phyloP scores from a whole-genome alignment of 2,329 filamentous ascomycete genomes.

The Xylariales sp. region DNA sequence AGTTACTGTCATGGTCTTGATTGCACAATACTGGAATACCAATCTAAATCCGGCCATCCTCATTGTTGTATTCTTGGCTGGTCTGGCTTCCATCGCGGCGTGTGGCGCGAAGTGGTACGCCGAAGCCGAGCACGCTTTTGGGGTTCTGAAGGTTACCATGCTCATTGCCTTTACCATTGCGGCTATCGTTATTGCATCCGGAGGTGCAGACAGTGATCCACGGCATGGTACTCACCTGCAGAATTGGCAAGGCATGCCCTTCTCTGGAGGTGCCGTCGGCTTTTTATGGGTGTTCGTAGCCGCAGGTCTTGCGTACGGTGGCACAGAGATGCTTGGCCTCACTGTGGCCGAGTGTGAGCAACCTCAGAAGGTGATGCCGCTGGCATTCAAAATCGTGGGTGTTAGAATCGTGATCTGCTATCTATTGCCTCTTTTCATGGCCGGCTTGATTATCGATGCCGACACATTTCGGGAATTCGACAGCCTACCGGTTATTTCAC shows the following conservation, averaged over 20 bases:
- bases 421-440: conserved; percentile 29
- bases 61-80: conserved; percentile 33
- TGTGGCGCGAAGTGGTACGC: conserved; percentile 41
- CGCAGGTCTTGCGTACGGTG: conserved; percentile 39
- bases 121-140: conserved; percentile 49
- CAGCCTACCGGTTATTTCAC: conserved; percentile 4
- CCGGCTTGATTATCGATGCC: conserved; percentile 27
- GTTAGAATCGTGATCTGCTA: conserved; percentile 34
- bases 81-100: conserved; percentile 35
- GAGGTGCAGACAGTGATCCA: conserved; percentile 39
- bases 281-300: conserved; percentile 39
- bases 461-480: conserved; percentile 12
- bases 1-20: conserved; percentile 28
- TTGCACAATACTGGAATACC: conserved; percentile 23
- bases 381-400: conserved; percentile 34
- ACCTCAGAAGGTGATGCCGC: conserved; percentile 29
- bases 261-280: conserved; percentile 34
- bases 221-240: conserved; percentile 43
- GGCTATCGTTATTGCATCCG: conserved; percentile 46
- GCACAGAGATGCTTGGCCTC: conserved; percentile 40
- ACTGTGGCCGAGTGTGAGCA: conserved; percentile 36
- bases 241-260: conserved; percentile 45
- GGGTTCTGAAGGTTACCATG: conserved; percentile 45
- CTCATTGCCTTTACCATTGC: conserved; percentile 53
- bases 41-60: conserved; percentile 19